phyloP scores from a whole-genome alignment of 768 basidiomycete species.

The Calvatia gigantea region DNA sequence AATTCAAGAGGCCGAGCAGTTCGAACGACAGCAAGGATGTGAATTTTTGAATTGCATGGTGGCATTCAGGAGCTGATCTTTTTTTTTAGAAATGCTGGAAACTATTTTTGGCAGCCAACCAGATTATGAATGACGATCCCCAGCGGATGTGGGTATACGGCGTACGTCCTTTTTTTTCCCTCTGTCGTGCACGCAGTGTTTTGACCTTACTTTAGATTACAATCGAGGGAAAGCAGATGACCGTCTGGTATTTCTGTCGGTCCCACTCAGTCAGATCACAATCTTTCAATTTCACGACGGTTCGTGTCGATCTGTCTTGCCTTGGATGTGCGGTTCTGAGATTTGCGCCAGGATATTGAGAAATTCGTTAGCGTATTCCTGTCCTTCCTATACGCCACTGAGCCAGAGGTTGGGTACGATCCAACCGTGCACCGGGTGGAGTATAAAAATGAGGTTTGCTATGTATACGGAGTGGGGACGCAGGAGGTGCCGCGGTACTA shows the following conservation, averaged over 20 bases:
- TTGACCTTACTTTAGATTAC: background rate
- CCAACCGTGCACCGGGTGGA: background rate
- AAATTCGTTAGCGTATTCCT: constrained; percentile 1
- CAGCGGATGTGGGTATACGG: background rate
- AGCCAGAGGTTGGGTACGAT: constrained; percentile 7
- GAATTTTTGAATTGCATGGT: background rate
- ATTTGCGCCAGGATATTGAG: background rate
- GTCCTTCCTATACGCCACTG: constrained; percentile 4
- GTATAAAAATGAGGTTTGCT: background rate
- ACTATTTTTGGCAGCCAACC: background rate
- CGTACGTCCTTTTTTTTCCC: background rate
- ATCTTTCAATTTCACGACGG: background rate
- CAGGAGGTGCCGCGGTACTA: background rate
- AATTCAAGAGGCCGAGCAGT: background rate
- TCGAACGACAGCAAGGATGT: background rate
- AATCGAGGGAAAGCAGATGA: background rate
- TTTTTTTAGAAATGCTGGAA: background rate
- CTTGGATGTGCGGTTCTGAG: background rate
- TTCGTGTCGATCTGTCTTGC: background rate
- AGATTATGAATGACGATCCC: constrained; percentile 4
- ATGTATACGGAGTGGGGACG: background rate
- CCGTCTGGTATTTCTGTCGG: constrained; percentile 5
- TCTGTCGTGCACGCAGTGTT: background rate
- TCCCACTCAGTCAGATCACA: background rate
- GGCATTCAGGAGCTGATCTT: background rate